A percentile compares a stretch with the other conserved stretches of the same genome.
phyloP scores from a whole-genome alignment of 2,329 filamentous ascomycete genomes.

The Verticillium longisporum region DNA sequence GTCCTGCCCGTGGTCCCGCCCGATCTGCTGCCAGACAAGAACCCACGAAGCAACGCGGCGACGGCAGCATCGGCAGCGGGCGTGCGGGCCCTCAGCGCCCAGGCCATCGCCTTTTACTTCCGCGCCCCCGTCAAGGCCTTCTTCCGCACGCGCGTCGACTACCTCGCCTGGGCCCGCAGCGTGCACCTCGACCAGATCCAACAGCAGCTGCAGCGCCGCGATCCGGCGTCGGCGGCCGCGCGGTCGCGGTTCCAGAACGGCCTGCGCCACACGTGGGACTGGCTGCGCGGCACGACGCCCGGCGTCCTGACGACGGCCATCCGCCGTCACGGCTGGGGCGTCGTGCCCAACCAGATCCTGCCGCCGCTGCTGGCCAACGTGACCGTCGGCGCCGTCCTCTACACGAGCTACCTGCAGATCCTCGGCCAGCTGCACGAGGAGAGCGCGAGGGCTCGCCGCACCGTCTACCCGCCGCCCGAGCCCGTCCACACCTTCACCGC shows the following conservation, averaged over 20 bases:
- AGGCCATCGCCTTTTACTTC: conserved; percentile 86
- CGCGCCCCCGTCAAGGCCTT: conserved; percentile 87
- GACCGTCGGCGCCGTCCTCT: conserved; percentile 66
- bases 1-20: conserved; percentile 38
- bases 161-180: conserved; percentile 52
- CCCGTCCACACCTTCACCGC: conserved; percentile 60
- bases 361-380: conserved; percentile 71
- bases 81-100: conserved; percentile 75
- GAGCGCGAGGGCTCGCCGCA: conserved; percentile 46
- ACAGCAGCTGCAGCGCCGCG: conserved; percentile 30
- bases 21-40: conserved; percentile 35
- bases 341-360: conserved; percentile 70
- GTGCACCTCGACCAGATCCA: conserved; percentile 33
- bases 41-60: conserved; percentile 46
- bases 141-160: conserved; percentile 85
- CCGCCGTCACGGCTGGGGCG: conserved; percentile 62
- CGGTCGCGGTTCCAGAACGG: conserved; percentile 22
- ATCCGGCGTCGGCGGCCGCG: conserved; percentile 28
- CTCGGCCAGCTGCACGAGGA: conserved; percentile 61
- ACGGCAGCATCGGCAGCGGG: conserved; percentile 79
- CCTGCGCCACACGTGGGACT: conserved; percentile 35
- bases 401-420: conserved; percentile 68
- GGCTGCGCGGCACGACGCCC: conserved; percentile 59
- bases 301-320: conserved; percentile 63
- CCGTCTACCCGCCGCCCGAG: conserved; percentile 64